Evolutionary conservation across 257 asterid species (phyloP).

Genomic region (Fraxinus pennsylvanica): DNA sequence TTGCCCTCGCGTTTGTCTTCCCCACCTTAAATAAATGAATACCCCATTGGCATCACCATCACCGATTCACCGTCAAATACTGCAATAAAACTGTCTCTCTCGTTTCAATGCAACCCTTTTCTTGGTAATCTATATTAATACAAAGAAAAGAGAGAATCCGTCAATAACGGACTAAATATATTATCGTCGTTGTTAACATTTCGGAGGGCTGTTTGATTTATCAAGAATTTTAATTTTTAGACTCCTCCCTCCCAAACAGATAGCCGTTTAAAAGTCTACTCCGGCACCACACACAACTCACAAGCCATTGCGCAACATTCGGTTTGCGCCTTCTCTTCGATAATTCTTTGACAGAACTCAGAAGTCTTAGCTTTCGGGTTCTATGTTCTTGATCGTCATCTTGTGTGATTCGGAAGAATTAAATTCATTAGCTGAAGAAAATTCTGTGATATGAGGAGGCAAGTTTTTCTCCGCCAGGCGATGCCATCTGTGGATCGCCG

Average conservation of each 20-base stretch:
- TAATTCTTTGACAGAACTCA: background rate
- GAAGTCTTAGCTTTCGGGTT: background rate
- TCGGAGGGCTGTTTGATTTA: background rate
- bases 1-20: constrained; percentile 2
- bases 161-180: background rate
- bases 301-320: background rate
- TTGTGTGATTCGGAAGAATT: background rate
- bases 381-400: background rate
- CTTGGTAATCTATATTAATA: background rate
- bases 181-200: background rate
- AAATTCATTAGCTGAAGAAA: background rate
- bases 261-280: background rate
- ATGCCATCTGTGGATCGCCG: constrained; percentile 23
- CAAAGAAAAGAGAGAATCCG: background rate
- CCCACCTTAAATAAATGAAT: background rate
- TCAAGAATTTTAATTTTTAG: background rate
- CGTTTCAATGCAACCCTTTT: background rate
- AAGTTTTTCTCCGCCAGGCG: constrained; percentile 30
- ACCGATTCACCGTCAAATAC: background rate
- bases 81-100: background rate
- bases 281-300: background rate
- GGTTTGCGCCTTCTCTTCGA: background rate
- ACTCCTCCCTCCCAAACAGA: background rate
- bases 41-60: background rate
- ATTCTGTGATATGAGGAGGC: constrained; percentile 30